Conservation (phyloP, 2,329 filamentous ascomycete genomes). For the Penicillium sp. region DNA sequence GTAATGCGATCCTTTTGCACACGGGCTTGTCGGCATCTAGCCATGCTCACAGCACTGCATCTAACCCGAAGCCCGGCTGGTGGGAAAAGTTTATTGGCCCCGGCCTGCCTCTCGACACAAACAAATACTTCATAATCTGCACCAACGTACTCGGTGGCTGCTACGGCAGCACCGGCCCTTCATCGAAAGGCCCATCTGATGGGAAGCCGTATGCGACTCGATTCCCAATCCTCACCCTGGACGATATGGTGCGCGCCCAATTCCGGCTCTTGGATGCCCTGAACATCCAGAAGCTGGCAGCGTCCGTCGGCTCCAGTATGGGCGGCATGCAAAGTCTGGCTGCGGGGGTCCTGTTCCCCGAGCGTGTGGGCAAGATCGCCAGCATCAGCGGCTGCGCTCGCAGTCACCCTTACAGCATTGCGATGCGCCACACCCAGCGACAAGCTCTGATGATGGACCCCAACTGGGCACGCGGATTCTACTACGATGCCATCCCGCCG, state of each 20-base stretch:
- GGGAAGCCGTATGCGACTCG: conserved; percentile 86
- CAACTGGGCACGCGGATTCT: conserved; percentile 93
- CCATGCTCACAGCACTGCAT: conserved; percentile 86
- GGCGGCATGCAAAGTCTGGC: conserved; percentile 97
- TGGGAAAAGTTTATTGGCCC: conserved; percentile 99
- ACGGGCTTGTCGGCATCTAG: conserved; percentile 96
- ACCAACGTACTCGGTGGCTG: conserved; percentile 96
- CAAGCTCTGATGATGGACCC: conserved; percentile 99
- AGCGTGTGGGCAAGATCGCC: conserved; percentile 76
- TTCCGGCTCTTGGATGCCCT: conserved; percentile 82
- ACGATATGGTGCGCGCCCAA: conserved; percentile 97
- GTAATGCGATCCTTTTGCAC: conserved; percentile 87
- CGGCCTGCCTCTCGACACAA: conserved; percentile 77
- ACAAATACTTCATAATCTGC: conserved; percentile 91
- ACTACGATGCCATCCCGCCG: conserved; percentile 83
- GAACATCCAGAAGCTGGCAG: conserved; percentile 75
- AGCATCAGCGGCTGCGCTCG: conserved; percentile 91
- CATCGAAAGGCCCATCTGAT: conserved; percentile 82
- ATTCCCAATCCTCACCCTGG: conserved; percentile 92
- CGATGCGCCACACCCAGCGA: conserved; percentile 95
- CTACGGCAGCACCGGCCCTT: conserved; percentile 90
- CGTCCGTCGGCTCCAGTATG: conserved; percentile 95
- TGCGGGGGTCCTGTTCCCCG: conserved; percentile 77
- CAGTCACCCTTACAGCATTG: conserved; percentile 96
- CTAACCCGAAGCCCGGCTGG: conserved; percentile 88